phyloP scores from a whole-genome alignment of 768 basidiomycete genomes.

The Tylopilus felleus region DNA sequence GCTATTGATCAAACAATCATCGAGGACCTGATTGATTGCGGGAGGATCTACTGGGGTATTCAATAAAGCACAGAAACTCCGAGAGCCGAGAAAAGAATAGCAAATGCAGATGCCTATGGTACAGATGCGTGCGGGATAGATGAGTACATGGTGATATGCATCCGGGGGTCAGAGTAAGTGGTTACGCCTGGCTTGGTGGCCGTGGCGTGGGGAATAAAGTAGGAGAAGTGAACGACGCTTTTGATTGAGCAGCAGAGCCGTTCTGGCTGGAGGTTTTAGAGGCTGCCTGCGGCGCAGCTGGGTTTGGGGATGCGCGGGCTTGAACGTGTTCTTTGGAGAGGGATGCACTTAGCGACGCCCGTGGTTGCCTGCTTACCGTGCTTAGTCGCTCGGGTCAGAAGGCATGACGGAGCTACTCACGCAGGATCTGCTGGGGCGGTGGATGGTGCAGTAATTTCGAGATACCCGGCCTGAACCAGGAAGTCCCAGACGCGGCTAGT shows the following conservation, averaged over 20 bases:
- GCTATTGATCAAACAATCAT: slow-evolving; percentile 40
- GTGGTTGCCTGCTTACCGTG: slow-evolving; percentile 11
- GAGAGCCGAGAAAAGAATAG: slow-evolving; percentile 3
- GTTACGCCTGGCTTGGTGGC: slow-evolving; percentile 18
- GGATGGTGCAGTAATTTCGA: slow-evolving; percentile 56
- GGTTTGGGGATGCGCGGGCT: slow-evolving; percentile 17
- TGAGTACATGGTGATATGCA: slow-evolving; percentile 1
- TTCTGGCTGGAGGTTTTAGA: slow-evolving; percentile 19
- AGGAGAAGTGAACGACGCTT: slow-evolving; percentile 22
- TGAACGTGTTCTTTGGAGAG: slow-evolving; percentile 28
- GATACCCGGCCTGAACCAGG: slow-evolving; percentile 78
- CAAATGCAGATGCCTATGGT: slow-evolving; percentile 28
- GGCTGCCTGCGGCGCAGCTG: slow-evolving; percentile 1
- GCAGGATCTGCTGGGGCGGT: slow-evolving; percentile 33
- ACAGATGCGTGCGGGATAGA: slow-evolving; percentile 24
- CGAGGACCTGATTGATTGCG: slow-evolving; percentile 38
- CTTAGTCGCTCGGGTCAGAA: background rate
- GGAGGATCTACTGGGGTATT: background rate
- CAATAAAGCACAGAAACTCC: slow-evolving; percentile 5
- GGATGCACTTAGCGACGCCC: slow-evolving; percentile 17
- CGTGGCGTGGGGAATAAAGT: slow-evolving; percentile 21
- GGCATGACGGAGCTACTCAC: slow-evolving; percentile 28
- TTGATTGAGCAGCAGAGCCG: slow-evolving; percentile 11
- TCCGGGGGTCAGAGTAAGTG: background rate
- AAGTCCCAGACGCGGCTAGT: slow-evolving; percentile 93